Evolutionary conservation across 331 rosid genomes (phyloP), one percentile per base, ranked within the genome.

Genomic region (Spiraea crenata): DNA sequence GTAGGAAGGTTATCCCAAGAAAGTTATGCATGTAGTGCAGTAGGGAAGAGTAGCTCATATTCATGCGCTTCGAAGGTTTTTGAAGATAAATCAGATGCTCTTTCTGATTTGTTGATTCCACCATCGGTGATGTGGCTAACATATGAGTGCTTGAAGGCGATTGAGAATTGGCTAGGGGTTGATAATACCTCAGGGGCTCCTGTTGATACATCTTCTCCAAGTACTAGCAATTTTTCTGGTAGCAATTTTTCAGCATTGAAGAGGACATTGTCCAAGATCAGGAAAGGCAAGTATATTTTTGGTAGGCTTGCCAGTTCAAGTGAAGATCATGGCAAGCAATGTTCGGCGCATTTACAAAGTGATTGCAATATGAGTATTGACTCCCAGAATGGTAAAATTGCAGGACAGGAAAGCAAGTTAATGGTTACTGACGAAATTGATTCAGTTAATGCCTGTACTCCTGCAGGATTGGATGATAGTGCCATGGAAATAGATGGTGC

Each of bases 1-100:
- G 88, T 95, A 49, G 99, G 98, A 68, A 79, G 96, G 56, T 66
- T 90, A 34, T 89, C 98, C 50, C 86, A 84, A 78, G 96, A 91
- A 81, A 89, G 89, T 81, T 85, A 89, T 81, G 92, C 92, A 48
- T 83, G 89, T 69, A 71, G 76, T 79, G 82, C 81, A 51, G 67
- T 60, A 52, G 81, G 81, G 64, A 77, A 76, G 76, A 74, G 71
- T 74, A 84, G 65, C 84, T 76, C 67, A 45, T 70, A 71, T 65
- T 63, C 85, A 16, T 42, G 71, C 61, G 67, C 84, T 50, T 58
- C 82, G 20, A 83, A 50, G 69, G 75, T 73, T 75, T 57, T 63
- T 69, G 89, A 85, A 78, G 78, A 54, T 63, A 78, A 79, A 79
- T 75, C 79, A 3, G 83, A 81, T 57, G 68, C 76, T n/a, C 71